These are phyloP conservation scores for Cystobasidium sp. DNA, from an alignment of 1,284 basidiomycete genomes.

Conservation along the genomic window DNA sequence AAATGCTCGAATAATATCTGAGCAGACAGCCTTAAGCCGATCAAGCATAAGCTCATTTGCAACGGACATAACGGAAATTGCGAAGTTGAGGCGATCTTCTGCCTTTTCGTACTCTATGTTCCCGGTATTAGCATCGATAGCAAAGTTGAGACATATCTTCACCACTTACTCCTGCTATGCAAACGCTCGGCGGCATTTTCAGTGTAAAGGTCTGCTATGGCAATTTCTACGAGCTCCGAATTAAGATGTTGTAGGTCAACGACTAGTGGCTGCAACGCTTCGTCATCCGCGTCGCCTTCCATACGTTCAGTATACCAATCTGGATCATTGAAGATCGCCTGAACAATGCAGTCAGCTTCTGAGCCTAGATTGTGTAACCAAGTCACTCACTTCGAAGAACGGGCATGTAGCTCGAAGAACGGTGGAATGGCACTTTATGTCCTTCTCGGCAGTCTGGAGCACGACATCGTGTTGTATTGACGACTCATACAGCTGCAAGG, in stretches of 20 bases:
- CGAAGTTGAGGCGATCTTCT: conserved; percentile 82
- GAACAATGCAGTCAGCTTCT: conserved; percentile 1
- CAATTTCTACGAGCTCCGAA: conserved; percentile 76
- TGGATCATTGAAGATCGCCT: conserved; percentile 75
- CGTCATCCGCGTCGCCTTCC: neutral
- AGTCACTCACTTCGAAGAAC: conserved; percentile 68
- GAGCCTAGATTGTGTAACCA: neutral
- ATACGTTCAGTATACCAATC: conserved; percentile 74
- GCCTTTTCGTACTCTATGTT: conserved; percentile 67
- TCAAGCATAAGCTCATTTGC: conserved; percentile 89
- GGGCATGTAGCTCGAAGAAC: conserved; percentile 80
- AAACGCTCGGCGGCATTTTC: conserved; percentile 75
- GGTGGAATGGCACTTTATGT: conserved; percentile 72
- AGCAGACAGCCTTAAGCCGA: conserved; percentile 81
- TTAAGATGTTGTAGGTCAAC: conserved; percentile 75
- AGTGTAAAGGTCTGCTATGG: conserved; percentile 78
- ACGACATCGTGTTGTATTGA: conserved; percentile 68
- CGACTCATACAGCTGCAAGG: conserved; percentile 61
- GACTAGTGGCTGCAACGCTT: conserved; percentile 27
- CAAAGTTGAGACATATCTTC: no score
- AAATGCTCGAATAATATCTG: conserved; percentile 67
- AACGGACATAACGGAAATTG: conserved; percentile 82
- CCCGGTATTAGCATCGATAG: neutral
- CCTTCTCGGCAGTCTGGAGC: conserved; percentile 72
- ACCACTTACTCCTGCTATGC: conserved; percentile 67